phyloP scores from a whole-genome alignment of 306 rosid species.

The Rubus parviflorus region DNA sequence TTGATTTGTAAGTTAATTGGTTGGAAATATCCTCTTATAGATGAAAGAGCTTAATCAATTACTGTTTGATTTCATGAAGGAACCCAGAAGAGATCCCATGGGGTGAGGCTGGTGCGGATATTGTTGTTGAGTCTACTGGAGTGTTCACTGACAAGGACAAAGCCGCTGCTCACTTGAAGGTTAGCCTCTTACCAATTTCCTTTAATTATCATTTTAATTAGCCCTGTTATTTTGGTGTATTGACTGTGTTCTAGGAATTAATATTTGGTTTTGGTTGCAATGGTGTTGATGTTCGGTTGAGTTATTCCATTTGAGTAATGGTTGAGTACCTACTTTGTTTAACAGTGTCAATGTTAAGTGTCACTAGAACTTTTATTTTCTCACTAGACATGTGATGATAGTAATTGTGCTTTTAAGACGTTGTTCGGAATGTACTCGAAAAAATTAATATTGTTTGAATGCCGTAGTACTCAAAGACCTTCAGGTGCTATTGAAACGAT shows the following conservation, averaged over 20 bases:
- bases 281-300: not conserved
- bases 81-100: slow-evolving; percentile 91
- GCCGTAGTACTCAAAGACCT: too few relatives aligned
- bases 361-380: too few relatives aligned
- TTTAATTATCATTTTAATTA: not conserved
- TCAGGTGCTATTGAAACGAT: too few relatives aligned
- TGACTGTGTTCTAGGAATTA: not conserved
- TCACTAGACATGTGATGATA: too few relatives aligned
- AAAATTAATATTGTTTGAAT: too few relatives aligned
- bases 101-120: slow-evolving; percentile 72
- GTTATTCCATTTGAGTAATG: slow-evolving; percentile 23
- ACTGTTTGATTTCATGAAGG: slow-evolving; percentile 24
- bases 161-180: slow-evolving; percentile 90
- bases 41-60: not conserved
- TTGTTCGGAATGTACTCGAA: too few relatives aligned
- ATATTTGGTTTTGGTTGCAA: not conserved
- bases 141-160: slow-evolving; percentile 83
- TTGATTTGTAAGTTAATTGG: not conserved
- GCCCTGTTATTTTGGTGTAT: not conserved
- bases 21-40: not conserved
- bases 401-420: too few relatives aligned
- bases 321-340: too few relatives aligned
- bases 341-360: too few relatives aligned
- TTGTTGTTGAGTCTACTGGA: slow-evolving; percentile 74
- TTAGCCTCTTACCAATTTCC: slow-evolving; percentile 17